Conservation (phyloP, 495 filamentous ascomycete genomes). For the Ramalina intermedia region DNA sequence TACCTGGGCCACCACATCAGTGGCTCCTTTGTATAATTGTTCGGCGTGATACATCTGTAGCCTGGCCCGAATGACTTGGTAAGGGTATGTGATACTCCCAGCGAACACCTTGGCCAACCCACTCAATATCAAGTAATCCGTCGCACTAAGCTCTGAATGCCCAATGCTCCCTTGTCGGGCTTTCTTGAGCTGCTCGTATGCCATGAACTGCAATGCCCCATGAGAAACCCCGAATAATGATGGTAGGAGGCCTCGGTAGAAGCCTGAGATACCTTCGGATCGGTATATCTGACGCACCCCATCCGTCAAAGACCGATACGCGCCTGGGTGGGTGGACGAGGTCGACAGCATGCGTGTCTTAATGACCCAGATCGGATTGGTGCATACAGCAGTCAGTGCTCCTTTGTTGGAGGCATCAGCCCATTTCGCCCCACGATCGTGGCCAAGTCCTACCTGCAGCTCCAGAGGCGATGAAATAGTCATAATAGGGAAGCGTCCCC, state of each 20-base stretch:
- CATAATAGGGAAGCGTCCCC: conserved; percentile 43
- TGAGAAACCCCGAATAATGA: conserved; percentile 84
- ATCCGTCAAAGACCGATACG: conserved; percentile 61
- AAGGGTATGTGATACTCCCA: conserved; percentile 77
- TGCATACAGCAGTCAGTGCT: conserved; percentile 58
- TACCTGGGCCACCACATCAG: conserved; percentile 57
- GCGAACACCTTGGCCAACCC: conserved; percentile 78
- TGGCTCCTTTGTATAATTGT: conserved; percentile 48
- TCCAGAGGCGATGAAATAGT: conserved; percentile 75
- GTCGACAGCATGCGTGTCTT: conserved; percentile 95
- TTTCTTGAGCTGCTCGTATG: conserved; percentile 78
- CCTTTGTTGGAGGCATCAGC: conserved; percentile 22
- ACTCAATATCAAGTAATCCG: conserved; percentile 64
- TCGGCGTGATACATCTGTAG: conserved; percentile 79
- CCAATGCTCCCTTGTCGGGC: conserved; percentile 23
- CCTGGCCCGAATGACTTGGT: conserved; percentile 77
- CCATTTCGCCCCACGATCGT: neutral
- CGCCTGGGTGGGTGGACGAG: conserved; percentile 53
- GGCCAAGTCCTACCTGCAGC: conserved; percentile 41
- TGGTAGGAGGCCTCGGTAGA: conserved; percentile 72
- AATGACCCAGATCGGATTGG: conserved; percentile 97
- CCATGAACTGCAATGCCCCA: conserved; percentile 89
- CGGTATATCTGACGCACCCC: conserved; percentile 50
- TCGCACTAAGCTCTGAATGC: conserved; percentile 42
- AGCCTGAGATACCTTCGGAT: conserved; percentile 58